These are phyloP conservation scores for Ophiostoma populinum DNA, from an alignment of 2,329 filamentous ascomycete species.

Conservation along the genomic window DNA sequence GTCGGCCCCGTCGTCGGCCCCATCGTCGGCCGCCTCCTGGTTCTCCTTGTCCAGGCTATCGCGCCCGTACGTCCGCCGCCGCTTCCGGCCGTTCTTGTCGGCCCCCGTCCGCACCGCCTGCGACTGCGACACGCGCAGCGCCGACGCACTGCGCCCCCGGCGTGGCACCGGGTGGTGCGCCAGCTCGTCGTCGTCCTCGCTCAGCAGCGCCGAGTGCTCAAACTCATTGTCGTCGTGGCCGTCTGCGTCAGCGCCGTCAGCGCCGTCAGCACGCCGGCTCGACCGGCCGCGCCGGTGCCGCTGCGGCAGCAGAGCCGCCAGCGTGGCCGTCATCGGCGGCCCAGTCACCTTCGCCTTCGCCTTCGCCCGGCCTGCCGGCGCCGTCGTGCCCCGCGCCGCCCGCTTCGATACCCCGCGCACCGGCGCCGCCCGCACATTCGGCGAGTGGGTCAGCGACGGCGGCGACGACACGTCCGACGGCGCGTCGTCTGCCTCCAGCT, in stretches of 20 bases:
- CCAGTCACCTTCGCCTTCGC: neutral
- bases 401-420: conserved; percentile 1
- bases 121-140: neutral
- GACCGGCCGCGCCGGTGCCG: conserved; percentile 23
- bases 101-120: neutral
- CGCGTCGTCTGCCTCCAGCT: conserved; percentile 20
- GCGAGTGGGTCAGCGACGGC: conserved; percentile 49
- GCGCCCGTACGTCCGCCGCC: conserved; percentile 30
- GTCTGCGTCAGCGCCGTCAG: conserved; percentile 12
- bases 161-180: conserved; percentile 26
- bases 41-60: conserved; percentile 19
- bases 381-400: conserved; percentile 5
- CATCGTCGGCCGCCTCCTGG: conserved; percentile 12
- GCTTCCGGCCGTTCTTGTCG: neutral
- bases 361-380: neutral
- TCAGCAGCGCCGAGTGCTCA: conserved; percentile 24
- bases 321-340: conserved; percentile 32
- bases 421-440: conserved; percentile 26
- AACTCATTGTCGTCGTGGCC: conserved; percentile 19
- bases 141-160: conserved; percentile 4
- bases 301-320: conserved; percentile 36
- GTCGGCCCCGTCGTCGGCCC: conserved; percentile 19
- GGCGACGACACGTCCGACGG: conserved; percentile 42
- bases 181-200: conserved; percentile 39
- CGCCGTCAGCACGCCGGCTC: neutral